Percentiles rank a stretch among this genome's conserved stretches.
Conservation (phyloP, 2,329 filamentous ascomycete genomes). For the Pseudocercospora vitis region DNA sequence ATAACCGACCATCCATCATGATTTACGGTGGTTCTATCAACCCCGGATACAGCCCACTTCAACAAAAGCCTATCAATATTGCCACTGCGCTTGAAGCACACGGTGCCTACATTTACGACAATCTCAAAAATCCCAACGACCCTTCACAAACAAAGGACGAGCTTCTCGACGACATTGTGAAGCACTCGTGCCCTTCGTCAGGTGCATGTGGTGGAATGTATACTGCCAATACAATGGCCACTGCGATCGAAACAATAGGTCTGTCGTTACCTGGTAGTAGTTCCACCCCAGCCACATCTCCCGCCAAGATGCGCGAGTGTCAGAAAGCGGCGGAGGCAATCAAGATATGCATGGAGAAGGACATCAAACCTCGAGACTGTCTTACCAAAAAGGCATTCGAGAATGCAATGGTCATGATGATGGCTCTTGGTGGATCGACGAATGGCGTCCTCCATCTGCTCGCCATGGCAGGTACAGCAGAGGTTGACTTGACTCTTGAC, state of each 20-base stretch:
- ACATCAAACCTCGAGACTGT: constrained; percentile 78
- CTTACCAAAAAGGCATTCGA: constrained; percentile 79
- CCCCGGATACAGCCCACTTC: constrained; percentile 76
- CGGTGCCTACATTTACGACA: constrained; percentile 77
- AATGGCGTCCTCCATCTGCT: constrained; percentile 88
- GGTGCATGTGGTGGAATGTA: constrained; percentile 92
- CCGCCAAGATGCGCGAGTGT: constrained; percentile 84
- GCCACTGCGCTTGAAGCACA: constrained; percentile 84
- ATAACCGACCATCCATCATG: constrained; percentile 92
- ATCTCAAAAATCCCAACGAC: constrained; percentile 67
- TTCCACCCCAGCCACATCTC: constrained; percentile 75
- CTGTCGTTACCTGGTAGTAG: constrained; percentile 79
- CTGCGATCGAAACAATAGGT: constrained; percentile 85
- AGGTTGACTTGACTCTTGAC: constrained; percentile 73
- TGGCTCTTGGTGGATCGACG: constrained; percentile 86
- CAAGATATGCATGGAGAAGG: constrained; percentile 73
- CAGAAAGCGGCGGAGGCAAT: constrained; percentile 78
- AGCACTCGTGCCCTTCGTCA: constrained; percentile 72
- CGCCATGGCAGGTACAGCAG: constrained; percentile 84
- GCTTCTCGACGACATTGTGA: constrained; percentile 80
- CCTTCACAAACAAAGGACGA: constrained; percentile 69
- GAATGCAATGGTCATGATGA: constrained; percentile 85
- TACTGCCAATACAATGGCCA: constrained; percentile 92
- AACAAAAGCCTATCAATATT: constrained; percentile 81
- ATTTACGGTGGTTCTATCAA: constrained; percentile 91